A percentile compares a stretch with the other conserved stretches of the same genome.
These are phyloP conservation scores for Xylariaceae sp. DNA, from an alignment of 2,329 filamentous ascomycete species.

Conservation along the genomic window DNA sequence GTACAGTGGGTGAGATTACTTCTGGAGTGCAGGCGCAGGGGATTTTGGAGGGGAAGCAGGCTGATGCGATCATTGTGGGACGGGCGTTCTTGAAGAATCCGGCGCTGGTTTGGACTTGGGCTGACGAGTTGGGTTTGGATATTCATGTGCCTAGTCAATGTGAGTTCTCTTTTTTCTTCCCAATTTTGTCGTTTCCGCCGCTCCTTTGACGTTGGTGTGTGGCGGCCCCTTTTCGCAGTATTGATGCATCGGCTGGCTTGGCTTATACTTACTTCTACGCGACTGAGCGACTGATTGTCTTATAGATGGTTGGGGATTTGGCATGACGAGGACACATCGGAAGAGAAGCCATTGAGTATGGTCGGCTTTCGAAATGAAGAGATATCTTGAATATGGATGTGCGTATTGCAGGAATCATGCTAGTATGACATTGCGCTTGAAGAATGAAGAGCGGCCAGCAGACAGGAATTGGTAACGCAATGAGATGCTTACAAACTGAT, in stretches of 20 bases:
- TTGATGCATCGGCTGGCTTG: too few species aligned
- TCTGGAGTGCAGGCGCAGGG: conserved; percentile 53
- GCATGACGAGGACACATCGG: neutral
- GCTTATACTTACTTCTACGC: too few species aligned
- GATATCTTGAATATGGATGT: too few species aligned
- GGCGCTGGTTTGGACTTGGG: neutral
- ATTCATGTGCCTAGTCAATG: neutral
- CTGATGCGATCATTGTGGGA: neutral
- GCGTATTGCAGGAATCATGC: too few species aligned
- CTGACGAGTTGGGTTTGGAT: neutral
- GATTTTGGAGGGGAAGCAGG: conserved; percentile 32
- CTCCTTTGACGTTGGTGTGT: neutral
- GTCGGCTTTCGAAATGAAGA: too few species aligned
- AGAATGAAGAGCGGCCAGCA: too few species aligned
- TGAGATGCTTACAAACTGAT: too few species aligned
- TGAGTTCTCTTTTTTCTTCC: neutral
- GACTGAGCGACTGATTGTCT: too few species aligned
- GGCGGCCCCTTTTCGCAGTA: too few species aligned
- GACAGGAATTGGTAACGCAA: too few species aligned
- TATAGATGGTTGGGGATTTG: neutral
- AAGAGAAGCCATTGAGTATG: neutral
- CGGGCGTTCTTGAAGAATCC: neutral
- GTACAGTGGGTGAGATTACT: conserved; percentile 56
- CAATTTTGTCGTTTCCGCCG: neutral
- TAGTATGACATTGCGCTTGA: too few species aligned